Percentiles rank a stretch among this genome's conserved stretches.
These are phyloP conservation scores for Psidium guajava DNA, from an alignment of 345 rosid species.

Conservation along the genomic window DNA sequence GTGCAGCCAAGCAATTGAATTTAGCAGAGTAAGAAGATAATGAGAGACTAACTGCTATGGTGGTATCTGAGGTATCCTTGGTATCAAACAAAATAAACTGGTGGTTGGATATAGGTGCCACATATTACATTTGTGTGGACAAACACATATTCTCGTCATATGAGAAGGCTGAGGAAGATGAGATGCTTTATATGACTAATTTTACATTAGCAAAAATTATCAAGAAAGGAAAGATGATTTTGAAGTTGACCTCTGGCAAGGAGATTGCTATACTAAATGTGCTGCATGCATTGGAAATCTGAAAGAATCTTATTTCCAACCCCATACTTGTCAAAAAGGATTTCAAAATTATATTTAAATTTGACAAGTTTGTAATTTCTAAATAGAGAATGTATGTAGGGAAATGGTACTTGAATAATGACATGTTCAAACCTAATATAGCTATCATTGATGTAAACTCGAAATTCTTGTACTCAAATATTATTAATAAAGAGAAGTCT, in stretches of 20 bases:
- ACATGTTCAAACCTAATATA: background rate
- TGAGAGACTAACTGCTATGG: too few relatives aligned
- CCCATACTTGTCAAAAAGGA: background rate
- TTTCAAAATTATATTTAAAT: background rate
- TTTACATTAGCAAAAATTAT: background rate
- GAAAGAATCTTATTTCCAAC: background rate
- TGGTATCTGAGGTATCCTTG: too few relatives aligned
- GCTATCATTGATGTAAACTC: too few relatives aligned
- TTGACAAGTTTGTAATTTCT: background rate
- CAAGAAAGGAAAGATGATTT: background rate
- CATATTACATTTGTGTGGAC: too few relatives aligned
- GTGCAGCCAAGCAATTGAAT: background rate
- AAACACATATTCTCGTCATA: too few relatives aligned
- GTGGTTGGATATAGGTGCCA: too few relatives aligned
- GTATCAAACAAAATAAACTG: too few relatives aligned
- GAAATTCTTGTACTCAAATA: background rate
- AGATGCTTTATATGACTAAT: background rate
- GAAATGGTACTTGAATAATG: background rate
- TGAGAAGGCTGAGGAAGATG: too few relatives aligned
- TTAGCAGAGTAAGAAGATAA: too few relatives aligned
- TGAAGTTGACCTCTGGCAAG: background rate
- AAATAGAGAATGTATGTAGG: background rate
- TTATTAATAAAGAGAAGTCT: background rate
- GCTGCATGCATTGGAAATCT: background rate
- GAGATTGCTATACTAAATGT: background rate